Base-by-base conservation (phyloP, 1,284 basidiomycete species). In the Singerocomus rubriflavus region DNA sequence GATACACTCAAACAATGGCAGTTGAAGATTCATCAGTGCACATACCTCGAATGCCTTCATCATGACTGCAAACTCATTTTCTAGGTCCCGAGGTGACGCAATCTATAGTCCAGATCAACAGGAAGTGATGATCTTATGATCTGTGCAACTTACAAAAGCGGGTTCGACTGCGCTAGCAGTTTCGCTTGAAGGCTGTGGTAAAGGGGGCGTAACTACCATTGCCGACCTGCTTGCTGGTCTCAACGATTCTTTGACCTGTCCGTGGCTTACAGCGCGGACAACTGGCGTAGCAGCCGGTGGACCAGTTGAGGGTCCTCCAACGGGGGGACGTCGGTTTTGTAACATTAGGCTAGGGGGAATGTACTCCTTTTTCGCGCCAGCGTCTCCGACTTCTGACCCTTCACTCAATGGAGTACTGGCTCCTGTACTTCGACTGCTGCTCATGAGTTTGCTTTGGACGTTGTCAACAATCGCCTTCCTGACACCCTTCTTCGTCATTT, bases 381-480 rank as follows among this genome's bases (percentile, higher is more conserved):
- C 61, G 47, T 86, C 84, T 37, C 82, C 83, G 56, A 75, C 78
- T 54, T 84, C 82, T 25, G 80, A 82, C 21, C 77, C 81, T 53
- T 80, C 77, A 17, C 78, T 82, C 35, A 71, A 71, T 3, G 75
- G 72, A 38, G 71, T 74, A 57, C 72, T 75, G 12, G 69, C 66
- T 36, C 68, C 65, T 26, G 66, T 57, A 49, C 70, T 68, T 34
- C 70, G 71, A 25, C 58, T 63, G 48, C 67, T 66, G 17, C 64
- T 54, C 57, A 89, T 73, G 14, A 91, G 73, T 62, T 82, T 84
- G 47, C 74, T 68, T 9, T 88, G 74, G 3, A 91, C 80, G 48
- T 74, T 74, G 55, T 91, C 88, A 13, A 85, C 81, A 35, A 95
- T 94, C 6, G 85, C 82, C 70, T 96, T 97, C 40, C 93, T 80